A percentile compares a stretch with the other conserved stretches of the same genome.
Conservation (phyloP, 192 early-diverging fungal species). For the Anaeromyces robustus region DNA sequence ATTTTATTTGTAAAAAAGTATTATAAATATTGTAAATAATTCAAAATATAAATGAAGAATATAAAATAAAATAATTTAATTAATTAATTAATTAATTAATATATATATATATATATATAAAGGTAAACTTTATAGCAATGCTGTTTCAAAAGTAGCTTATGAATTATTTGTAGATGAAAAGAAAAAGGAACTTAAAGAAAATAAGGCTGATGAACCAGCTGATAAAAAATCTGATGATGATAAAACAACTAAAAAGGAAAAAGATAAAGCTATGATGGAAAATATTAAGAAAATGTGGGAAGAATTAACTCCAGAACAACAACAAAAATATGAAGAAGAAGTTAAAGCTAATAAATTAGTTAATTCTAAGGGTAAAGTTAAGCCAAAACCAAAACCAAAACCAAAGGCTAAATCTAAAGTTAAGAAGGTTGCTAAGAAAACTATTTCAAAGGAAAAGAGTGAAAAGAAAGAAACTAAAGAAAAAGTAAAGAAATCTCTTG, state of each 20-base stretch:
- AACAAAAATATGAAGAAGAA: neutral
- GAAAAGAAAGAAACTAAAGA: neutral
- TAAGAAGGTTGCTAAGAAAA: neutral
- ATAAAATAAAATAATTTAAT: no score
- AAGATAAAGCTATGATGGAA: neutral
- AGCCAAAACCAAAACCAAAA: neutral
- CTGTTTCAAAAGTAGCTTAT: neutral
- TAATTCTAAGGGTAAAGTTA: neutral
- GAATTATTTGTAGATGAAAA: neutral
- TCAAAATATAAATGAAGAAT: no score
- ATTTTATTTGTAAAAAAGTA: no score
- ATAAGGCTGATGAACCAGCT: neutral
- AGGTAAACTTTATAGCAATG: neutral
- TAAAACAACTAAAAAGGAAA: neutral
- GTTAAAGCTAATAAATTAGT: neutral
- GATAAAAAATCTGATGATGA: neutral
- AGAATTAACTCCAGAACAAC: neutral
- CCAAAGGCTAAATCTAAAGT: neutral
- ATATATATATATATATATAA: neutral
- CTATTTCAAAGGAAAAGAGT: neutral
- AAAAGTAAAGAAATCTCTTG: neutral
- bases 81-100: no score
- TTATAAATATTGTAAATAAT: no score
- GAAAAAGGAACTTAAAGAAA: neutral
- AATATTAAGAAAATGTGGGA: neutral